Base-by-base conservation (phyloP, 306 rosid species). In the Cajanus cajan region DNA sequence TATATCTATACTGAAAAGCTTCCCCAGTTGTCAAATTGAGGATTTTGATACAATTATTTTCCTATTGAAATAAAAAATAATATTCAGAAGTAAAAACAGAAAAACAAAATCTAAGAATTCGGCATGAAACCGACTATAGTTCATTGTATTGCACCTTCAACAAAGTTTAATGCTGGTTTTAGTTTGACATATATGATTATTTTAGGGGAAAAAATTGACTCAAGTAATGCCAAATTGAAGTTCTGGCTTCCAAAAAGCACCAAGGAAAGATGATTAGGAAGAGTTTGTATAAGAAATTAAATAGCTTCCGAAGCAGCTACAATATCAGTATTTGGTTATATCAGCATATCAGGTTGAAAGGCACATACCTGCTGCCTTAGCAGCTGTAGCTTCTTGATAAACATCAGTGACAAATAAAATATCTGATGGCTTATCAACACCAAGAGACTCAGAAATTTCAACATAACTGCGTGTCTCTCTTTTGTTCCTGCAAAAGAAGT, bases 381-480 rank as follows among this genome's bases (percentile, higher is more conserved):
- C 97, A 64, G 97, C 97, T 37, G 83, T 80, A 82, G 92, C 96
- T 88, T 93, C 97, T 83, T 90, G 92, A 81, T 50, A 78, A 67
- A 90, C 86, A 73, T 93, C 97, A 1, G 97, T 93, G 48, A 93
- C 84, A 69, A 89, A 93, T 50, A 93, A 82, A 57, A 90, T 83
- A 73, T 93, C 87, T 0, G 91, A 89, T 40, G 97, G 92, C 68
- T 81, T 85, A 85, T 92, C 97, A 34, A 89, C 92, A 51, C 97
- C 97, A 2, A 93, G 81, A 33, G 91, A 88, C 68, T 84, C 82
- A 14, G 86, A 73, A 34, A 93, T 93, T 45, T 89, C 94, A 21
- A 81, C 74, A 64, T 93, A 93, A 65, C 97, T 93, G 22, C 43
- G 83, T 4, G 76, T 79, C 82, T 93, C 97, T 77, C 76, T 89